Conservation (phyloP, 2,329 filamentous ascomycete genomes). For the Neopestalotiopsis sp. region DNA sequence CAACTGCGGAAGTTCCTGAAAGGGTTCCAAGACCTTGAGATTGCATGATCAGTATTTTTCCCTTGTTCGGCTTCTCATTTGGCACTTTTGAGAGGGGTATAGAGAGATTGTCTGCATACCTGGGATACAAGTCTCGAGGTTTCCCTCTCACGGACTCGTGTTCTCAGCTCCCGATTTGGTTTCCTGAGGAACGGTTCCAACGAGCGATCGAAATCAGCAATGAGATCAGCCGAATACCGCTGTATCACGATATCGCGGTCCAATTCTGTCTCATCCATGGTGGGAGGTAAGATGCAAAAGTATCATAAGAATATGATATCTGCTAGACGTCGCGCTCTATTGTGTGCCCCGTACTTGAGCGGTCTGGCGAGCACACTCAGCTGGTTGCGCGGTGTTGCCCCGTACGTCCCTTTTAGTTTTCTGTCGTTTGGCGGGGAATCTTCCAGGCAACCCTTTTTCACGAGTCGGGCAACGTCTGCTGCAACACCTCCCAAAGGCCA, state of each 20-base stretch:
- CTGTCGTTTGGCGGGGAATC: neutral
- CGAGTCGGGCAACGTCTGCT: neutral
- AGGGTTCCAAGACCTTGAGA: constrained; percentile 75
- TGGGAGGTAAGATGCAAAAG: neutral
- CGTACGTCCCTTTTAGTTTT: neutral
- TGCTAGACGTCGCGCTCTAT: neutral
- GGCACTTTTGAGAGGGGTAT: constrained; percentile 29
- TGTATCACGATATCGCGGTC: constrained; percentile 69
- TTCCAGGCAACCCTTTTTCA: constrained; percentile 12
- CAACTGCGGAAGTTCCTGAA: constrained; percentile 94
- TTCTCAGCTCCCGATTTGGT: constrained; percentile 53
- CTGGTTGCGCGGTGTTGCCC: neutral
- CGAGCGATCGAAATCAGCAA: constrained; percentile 62
- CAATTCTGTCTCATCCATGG: constrained; percentile 66
- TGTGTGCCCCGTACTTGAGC: neutral
- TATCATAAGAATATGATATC: neutral
- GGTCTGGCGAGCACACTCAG: neutral
- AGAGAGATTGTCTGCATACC: constrained; percentile 39
- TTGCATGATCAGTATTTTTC: constrained; percentile 27
- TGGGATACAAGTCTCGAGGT: constrained; percentile 52
- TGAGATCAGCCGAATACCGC: constrained; percentile 62
- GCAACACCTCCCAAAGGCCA: neutral
- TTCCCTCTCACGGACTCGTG: constrained; percentile 56
- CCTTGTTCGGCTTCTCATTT: constrained; percentile 23
- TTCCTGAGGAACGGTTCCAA: constrained; percentile 60